These are phyloP conservation scores for Lactarius trivialis DNA, from an alignment of 768 basidiomycete species.

Conservation along the genomic window DNA sequence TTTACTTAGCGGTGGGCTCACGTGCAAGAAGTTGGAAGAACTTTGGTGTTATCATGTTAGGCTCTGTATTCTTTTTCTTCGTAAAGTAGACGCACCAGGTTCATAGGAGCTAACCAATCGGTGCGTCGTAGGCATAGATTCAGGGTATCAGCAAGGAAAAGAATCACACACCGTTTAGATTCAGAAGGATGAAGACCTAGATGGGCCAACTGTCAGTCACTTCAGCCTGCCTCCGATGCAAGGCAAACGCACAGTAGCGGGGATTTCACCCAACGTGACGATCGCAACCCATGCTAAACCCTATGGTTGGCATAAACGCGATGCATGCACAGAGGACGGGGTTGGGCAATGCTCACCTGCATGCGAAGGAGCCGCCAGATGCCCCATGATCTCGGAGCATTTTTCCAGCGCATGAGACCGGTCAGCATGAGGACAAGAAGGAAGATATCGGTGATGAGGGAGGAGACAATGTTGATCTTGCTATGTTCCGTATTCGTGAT, in stretches of 20 bases:
- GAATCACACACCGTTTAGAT: slow-evolving; percentile 16
- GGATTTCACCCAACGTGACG: slow-evolving; percentile 13
- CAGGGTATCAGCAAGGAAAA: not conserved
- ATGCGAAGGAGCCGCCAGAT: slow-evolving; percentile 11
- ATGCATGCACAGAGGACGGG: not conserved
- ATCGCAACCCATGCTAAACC: slow-evolving; percentile 7
- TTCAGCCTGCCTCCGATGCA: not conserved
- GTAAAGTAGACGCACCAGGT: slow-evolving; percentile 11
- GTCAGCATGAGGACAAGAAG: slow-evolving; percentile 15
- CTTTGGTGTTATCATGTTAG: not conserved
- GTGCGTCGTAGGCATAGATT: not conserved
- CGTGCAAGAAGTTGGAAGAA: slow-evolving; percentile 9
- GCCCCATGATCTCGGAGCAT: not conserved
- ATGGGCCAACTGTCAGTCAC: not conserved
- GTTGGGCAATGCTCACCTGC: slow-evolving; percentile 1
- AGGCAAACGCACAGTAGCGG: slow-evolving; percentile 8
- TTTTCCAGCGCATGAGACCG: slow-evolving; percentile 14
- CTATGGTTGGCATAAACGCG: not conserved
- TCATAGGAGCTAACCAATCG: slow-evolving; percentile 5
- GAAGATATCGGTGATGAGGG: slow-evolving; percentile 6
- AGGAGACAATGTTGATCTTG: slow-evolving; percentile 1
- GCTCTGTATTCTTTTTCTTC: not conserved
- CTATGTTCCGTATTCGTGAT: not conserved
- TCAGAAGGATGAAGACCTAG: slow-evolving; percentile 14
- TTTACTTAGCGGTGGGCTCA: not conserved